Percentiles rank a stretch among this genome's conserved stretches.
Conservation (phyloP, 2,329 filamentous ascomycete genomes). For the Fusarium pseudocircinatum region DNA sequence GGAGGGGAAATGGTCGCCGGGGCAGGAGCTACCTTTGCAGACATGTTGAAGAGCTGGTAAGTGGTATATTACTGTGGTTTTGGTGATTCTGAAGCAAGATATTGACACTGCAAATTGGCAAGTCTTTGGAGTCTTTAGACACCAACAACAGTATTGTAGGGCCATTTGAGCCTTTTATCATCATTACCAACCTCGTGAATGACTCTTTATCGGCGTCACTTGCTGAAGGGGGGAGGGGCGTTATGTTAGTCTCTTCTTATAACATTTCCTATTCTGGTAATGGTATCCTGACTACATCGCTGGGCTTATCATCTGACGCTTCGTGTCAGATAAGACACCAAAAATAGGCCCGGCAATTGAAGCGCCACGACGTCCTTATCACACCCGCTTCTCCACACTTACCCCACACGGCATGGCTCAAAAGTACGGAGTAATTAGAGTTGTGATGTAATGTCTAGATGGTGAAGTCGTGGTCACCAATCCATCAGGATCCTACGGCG, state of each 20-base stretch:
- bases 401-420: neutral
- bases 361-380: neutral
- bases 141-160: no score
- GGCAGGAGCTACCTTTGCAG: neutral
- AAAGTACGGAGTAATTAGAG: no score
- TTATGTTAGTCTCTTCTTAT: neutral
- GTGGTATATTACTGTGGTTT: neutral
- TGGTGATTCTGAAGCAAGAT: no score
- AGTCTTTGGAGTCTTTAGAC: no score
- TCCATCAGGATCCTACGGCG: neutral
- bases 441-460: neutral
- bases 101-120: no score
- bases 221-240: neutral
- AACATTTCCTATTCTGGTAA: neutral
- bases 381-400: neutral
- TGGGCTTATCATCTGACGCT: neutral
- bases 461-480: neutral
- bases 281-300: neutral
- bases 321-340: neutral
- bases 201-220: neutral
- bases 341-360: neutral
- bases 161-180: neutral
- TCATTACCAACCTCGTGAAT: neutral
- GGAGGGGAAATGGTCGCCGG: no score
- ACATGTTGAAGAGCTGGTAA: neutral